Conservation (phyloP, 352 stramenopile genomes). For the Phytopythium ostracodes region DNA sequence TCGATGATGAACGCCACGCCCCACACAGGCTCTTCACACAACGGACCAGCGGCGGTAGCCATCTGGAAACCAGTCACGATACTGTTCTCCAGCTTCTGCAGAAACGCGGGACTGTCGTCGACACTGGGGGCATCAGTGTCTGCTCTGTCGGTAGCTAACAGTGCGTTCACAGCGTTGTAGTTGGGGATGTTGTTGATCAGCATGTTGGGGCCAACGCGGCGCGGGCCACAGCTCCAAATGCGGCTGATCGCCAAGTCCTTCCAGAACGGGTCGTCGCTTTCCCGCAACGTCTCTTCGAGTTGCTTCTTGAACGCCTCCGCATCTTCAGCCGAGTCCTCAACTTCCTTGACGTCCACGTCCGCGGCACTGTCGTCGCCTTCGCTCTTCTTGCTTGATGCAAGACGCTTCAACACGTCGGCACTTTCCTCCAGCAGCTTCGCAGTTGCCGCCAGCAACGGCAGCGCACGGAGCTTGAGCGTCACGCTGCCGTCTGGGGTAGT, state of each 20-base stretch:
- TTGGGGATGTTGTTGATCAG: slow-evolving; percentile 70
- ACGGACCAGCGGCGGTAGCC: slow-evolving; percentile 68
- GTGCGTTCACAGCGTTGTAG: slow-evolving; percentile 19
- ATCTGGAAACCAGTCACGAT: slow-evolving; percentile 85
- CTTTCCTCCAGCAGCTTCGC: slow-evolving; percentile 77
- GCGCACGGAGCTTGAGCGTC: slow-evolving; percentile 68
- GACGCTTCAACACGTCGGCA: slow-evolving; percentile 37
- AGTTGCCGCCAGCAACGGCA: slow-evolving; percentile 66
- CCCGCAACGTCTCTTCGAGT: slow-evolving; percentile 39
- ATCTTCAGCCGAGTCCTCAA: slow-evolving; percentile 16
- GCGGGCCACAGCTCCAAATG: slow-evolving; percentile 75
- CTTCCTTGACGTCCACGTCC: slow-evolving; percentile 8
- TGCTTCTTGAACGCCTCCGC: slow-evolving; percentile 28
- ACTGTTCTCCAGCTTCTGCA: slow-evolving; percentile 74
- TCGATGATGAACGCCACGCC: slow-evolving; percentile 88
- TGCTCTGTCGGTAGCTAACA: slow-evolving; percentile 14
- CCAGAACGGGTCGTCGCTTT: slow-evolving; percentile 50
- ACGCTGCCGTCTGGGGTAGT: slow-evolving; percentile 69
- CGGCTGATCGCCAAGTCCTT: slow-evolving; percentile 40
- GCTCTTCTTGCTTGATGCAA: slow-evolving; percentile 30
- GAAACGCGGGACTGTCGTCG: slow-evolving; percentile 19
- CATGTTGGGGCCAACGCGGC: slow-evolving; percentile 69
- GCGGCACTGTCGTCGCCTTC: slow-evolving; percentile 9
- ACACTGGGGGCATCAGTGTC: not conserved
- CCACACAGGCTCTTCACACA: slow-evolving; percentile 90